These are phyloP conservation scores for Colletotrichum sp. DNA, from an alignment of 2,329 filamentous ascomycete species.

Conservation along the genomic window DNA sequence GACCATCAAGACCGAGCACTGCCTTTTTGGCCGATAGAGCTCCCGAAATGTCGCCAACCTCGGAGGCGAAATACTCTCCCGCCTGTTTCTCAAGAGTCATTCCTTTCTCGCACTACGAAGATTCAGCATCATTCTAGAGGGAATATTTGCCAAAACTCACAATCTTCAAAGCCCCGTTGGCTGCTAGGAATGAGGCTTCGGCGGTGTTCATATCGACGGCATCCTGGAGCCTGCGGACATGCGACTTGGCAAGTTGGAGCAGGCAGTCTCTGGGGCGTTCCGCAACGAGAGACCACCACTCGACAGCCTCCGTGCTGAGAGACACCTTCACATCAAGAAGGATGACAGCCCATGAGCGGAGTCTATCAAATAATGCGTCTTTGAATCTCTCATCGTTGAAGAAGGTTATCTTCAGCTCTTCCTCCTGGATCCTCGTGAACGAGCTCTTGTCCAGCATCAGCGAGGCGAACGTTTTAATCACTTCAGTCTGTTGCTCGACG, in stretches of 20 bases:
- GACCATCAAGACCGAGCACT: constrained; percentile 22
- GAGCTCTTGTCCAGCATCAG: constrained; percentile 21
- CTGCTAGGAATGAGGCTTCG: not conserved
- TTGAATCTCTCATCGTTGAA: not conserved
- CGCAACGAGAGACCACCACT: constrained; percentile 26
- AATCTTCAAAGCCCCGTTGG: not conserved
- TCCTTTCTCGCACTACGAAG: constrained; percentile 16
- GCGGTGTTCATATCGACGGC: not conserved
- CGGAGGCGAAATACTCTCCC: constrained; percentile 18
- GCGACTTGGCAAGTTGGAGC: not conserved
- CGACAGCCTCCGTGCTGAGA: constrained; percentile 10
- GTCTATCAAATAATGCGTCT: not conserved
- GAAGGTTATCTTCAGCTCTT: not conserved
- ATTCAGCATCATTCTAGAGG: no score
- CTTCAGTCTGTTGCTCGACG: constrained; percentile 19
- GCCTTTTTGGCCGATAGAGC: not conserved
- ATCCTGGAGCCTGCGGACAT: not conserved
- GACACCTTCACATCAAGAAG: not conserved
- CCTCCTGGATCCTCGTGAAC: constrained; percentile 8
- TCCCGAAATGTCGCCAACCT: not conserved
- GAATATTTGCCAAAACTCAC: not conserved
- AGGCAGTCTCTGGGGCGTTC: not conserved
- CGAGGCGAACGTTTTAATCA: constrained; percentile 25
- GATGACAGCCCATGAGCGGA: not conserved
- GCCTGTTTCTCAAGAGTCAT: constrained; percentile 22